Evolutionary conservation across 148 eudicot genomes (phyloP).

Genomic region (Limonium bicolor): DNA sequence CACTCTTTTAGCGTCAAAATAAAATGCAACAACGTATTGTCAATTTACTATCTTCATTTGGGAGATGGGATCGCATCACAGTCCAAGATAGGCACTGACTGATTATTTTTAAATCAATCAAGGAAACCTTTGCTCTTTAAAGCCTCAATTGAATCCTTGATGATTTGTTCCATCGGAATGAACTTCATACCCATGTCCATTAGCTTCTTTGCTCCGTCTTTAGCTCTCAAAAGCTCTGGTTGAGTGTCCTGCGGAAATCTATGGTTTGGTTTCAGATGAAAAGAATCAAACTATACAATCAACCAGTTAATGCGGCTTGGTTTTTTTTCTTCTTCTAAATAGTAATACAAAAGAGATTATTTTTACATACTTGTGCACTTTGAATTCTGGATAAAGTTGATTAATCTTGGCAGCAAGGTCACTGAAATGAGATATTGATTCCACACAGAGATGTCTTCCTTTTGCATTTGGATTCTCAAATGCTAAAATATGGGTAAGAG

Average conservation of each 20-base stretch:
- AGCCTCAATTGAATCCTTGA: conserved; percentile 58
- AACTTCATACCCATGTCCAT: conserved; percentile 68
- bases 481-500: conserved; percentile 75
- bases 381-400: conserved; percentile 59
- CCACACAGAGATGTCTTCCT: conserved; percentile 86
- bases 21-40: no score
- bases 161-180: conserved; percentile 52
- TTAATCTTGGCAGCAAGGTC: conserved; percentile 82
- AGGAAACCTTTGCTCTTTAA: conserved; percentile 29
- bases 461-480: conserved; percentile 62
- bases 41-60: no score
- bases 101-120: no score
- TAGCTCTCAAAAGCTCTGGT: conserved; percentile 45
- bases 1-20: no score
- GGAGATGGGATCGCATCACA: no score
- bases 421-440: conserved; percentile 62
- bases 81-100: no score
- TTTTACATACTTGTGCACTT: conserved; percentile 78
- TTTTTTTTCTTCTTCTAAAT: no score
- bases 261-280: no score
- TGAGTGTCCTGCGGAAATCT: conserved; percentile 71
- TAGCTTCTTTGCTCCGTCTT: conserved; percentile 53
- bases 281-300: no score
- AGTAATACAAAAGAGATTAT: no score
- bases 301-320: no score